phyloP scores from a whole-genome alignment of 805 yeast genomes.

The Candida pseudofarinosa region DNA sequence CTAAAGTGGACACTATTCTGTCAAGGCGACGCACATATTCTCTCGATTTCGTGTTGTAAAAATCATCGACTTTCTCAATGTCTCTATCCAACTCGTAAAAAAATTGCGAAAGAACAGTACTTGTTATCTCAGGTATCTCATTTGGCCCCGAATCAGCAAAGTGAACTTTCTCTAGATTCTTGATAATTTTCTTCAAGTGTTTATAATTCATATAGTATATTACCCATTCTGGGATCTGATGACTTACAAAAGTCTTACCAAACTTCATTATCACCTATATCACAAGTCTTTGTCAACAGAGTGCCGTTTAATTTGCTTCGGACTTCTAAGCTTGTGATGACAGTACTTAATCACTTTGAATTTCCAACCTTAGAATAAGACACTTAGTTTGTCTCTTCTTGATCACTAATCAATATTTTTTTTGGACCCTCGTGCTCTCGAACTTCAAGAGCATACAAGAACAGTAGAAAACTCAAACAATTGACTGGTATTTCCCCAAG shows the following conservation, averaged over 20 bases:
- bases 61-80: conserved; percentile 75
- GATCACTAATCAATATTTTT: too few species aligned
- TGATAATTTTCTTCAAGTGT: conserved; percentile 74
- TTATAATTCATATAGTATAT: conserved; percentile 82
- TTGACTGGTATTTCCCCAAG: too few species aligned
- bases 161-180: conserved; percentile 48
- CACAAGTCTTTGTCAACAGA: too few species aligned
- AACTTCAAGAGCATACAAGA: too few species aligned
- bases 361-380: too few species aligned
- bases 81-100: conserved; percentile 77
- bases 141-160: conserved; percentile 21
- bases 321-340: too few species aligned
- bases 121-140: conserved; percentile 31
- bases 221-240: conserved; percentile 94
- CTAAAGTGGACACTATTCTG: conserved; percentile 36
- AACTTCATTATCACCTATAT: conserved; percentile 58
- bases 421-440: too few species aligned
- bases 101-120: conserved; percentile 55
- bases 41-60: conserved; percentile 65
- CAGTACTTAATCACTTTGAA: too few species aligned
- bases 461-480: too few species aligned
- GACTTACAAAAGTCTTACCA: conserved; percentile 72
- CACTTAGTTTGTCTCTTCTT: too few species aligned
- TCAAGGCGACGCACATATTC: conserved; percentile 73
- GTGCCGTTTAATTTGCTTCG: too few species aligned